Evolutionary conservation across 805 yeast species (phyloP), one percentile per base, ranked within the genome.

Genomic region (Jamesozyma spencerorum): DNA sequence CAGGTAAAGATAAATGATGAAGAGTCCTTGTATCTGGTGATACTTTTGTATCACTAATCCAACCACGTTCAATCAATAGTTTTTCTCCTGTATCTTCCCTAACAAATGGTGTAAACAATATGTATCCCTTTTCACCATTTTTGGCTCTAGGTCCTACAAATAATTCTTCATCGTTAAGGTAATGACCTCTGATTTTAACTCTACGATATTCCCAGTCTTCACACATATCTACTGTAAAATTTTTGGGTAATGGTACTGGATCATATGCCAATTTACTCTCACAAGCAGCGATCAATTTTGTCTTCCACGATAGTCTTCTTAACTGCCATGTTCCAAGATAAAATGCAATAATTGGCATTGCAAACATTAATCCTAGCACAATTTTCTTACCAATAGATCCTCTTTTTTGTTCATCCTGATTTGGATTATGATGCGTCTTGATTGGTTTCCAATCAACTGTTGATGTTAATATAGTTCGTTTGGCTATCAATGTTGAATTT

Each of bases 251-350:
- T 4, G 80, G 80, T 18, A 80, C 64, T 0, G 95, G 82, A 3
- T 79, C 78, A 42, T 75, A 74, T 0, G 88, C 78, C 50, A 92
- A 64, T 47, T 88, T 68, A 53, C 85, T 86, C 59, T 92, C 97
- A 53, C 90, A 79, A 17, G 74, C 72, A 3, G 94, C 81, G 45
- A 92, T 82, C 46, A 92, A 69, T 46, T 79, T 75, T 18, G 79
- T 82, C 60, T 92, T 92, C 98, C 98, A 92, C 45, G 75, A 70
- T 37, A 92, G 65, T 48, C 98, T 70, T 51, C 75, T 69, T 35
- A 85, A 77, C 65, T 92, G 98, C 98, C 98, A 92, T 41, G 87
- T 74, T 2, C 97, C 98, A 34, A 92, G 65, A 36, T 79, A 80
- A 57, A 90, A 84, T 10, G 95, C 77, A 2, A 87, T 71, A 1